These are phyloP conservation scores for Byssochlamys sp. DNA, from an alignment of 2,329 filamentous ascomycete species.

Conservation along the genomic window DNA sequence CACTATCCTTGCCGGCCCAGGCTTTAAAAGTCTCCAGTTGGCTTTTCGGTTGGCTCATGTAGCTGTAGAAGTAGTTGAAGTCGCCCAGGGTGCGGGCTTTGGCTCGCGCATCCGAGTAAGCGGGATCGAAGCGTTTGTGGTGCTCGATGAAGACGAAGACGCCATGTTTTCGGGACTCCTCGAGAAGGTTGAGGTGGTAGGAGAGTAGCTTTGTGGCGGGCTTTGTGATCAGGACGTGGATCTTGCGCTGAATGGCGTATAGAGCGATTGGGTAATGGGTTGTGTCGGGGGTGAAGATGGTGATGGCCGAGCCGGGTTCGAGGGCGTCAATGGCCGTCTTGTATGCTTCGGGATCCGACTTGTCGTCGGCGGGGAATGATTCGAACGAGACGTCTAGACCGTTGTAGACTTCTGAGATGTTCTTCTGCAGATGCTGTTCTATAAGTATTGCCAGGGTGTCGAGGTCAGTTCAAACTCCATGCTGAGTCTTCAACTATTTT, in stretches of 20 bases:
- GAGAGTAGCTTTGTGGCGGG: conserved; percentile 76
- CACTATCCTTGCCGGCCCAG: conserved; percentile 83
- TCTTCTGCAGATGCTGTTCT: conserved; percentile 76
- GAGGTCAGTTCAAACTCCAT: neutral
- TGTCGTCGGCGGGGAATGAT: conserved; percentile 68
- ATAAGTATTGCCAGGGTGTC: neutral
- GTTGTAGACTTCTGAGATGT: conserved; percentile 83
- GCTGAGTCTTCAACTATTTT: too few relatives aligned
- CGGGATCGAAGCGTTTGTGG: conserved; percentile 91
- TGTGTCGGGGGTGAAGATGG: conserved; percentile 89
- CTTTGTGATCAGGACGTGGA: conserved; percentile 90
- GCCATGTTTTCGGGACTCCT: conserved; percentile 59
- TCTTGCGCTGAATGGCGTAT: conserved; percentile 77
- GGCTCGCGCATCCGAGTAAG: conserved; percentile 77
- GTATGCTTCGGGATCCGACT: conserved; percentile 68
- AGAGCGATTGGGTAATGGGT: conserved; percentile 87
- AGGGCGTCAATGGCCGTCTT: conserved; percentile 79
- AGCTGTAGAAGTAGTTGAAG: conserved; percentile 97
- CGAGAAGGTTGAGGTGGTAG: conserved; percentile 68
- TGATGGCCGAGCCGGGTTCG: conserved; percentile 74
- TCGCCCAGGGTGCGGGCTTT: conserved; percentile 69
- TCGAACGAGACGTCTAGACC: conserved; percentile 75
- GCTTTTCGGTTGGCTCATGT: conserved; percentile 88
- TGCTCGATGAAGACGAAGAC: conserved; percentile 93
- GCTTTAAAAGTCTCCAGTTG: conserved; percentile 91